These are phyloP conservation scores for Corniculantispora saksenae DNA, from an alignment of 2,329 filamentous ascomycete species.

Conservation along the genomic window DNA sequence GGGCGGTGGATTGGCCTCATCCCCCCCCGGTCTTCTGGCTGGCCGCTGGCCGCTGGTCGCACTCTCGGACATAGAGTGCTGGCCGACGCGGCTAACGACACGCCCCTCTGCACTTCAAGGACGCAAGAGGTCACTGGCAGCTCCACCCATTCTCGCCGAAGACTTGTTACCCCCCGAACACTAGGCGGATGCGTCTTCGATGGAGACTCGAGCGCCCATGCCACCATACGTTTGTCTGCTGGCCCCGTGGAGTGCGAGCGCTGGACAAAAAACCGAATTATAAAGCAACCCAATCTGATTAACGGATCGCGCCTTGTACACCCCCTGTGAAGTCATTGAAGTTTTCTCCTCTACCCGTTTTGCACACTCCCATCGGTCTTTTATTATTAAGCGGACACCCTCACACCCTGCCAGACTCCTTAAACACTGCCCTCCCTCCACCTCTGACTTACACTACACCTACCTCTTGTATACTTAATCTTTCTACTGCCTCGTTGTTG, in stretches of 20 bases:
- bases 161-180: not conserved
- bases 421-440: conserved; percentile 15
- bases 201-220: not conserved
- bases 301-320: conserved; percentile 14
- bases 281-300: conserved; percentile 18
- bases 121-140: not conserved
- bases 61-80: conserved; percentile 18
- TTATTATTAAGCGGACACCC: conserved; percentile 19
- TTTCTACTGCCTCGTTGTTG: not conserved
- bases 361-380: not conserved
- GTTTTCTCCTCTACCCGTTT: not conserved
- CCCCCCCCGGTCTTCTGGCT: not conserved
- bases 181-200: not conserved
- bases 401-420: not conserved
- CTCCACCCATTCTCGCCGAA: conserved; percentile 7
- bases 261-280: not conserved
- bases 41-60: conserved; percentile 5
- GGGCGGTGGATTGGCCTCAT: no score
- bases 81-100: conserved; percentile 19
- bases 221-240: not conserved
- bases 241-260: not conserved
- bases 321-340: conserved; percentile 17
- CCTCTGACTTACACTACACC: conserved; percentile 15
- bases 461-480: conserved; percentile 6
- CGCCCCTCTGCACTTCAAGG: not conserved